phyloP scores from a whole-genome alignment of 148 eudicot genomes.

The Nyssa sinensis region DNA sequence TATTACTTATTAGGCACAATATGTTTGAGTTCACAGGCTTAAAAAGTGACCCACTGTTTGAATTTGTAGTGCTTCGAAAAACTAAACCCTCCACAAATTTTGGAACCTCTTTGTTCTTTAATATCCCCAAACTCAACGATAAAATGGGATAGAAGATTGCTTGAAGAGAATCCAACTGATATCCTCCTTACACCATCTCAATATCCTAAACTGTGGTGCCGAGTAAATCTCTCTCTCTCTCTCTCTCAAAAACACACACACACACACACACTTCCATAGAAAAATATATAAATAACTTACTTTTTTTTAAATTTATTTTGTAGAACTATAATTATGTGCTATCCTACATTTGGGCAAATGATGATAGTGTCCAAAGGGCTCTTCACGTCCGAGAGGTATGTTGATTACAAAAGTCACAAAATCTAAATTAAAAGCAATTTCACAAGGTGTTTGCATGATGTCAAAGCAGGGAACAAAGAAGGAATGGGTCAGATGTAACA shows the following conservation, averaged over 20 bases:
- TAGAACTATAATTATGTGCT: slow-evolving; percentile 22
- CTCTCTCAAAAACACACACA: no score
- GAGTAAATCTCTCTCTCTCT: slow-evolving; percentile 27
- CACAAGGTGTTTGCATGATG: not conserved
- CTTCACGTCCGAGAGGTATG: slow-evolving; percentile 39
- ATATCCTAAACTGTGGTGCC: slow-evolving; percentile 26
- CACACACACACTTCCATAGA: no score
- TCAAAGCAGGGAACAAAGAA: slow-evolving; percentile 30
- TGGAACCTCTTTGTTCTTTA: slow-evolving; percentile 32
- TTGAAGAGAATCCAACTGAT: slow-evolving; percentile 6
- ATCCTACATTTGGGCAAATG: slow-evolving; percentile 32
- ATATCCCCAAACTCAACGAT: not conserved
- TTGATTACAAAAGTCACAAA: not conserved
- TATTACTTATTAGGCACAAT: no score
- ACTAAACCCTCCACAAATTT: slow-evolving; percentile 18
- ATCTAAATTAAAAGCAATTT: no score
- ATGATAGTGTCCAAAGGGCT: slow-evolving; percentile 28
- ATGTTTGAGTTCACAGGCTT: no score
- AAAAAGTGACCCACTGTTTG: not conserved
- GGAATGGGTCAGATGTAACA: slow-evolving; percentile 43
- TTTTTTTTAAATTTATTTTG: not conserved
- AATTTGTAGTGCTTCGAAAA: slow-evolving; percentile 28
- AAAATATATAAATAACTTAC: no score
- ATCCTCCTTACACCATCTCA: slow-evolving; percentile 1
- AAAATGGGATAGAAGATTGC: slow-evolving; percentile 8